phyloP scores from a whole-genome alignment of 805 yeast species.

The Huiozyma naganishii region DNA sequence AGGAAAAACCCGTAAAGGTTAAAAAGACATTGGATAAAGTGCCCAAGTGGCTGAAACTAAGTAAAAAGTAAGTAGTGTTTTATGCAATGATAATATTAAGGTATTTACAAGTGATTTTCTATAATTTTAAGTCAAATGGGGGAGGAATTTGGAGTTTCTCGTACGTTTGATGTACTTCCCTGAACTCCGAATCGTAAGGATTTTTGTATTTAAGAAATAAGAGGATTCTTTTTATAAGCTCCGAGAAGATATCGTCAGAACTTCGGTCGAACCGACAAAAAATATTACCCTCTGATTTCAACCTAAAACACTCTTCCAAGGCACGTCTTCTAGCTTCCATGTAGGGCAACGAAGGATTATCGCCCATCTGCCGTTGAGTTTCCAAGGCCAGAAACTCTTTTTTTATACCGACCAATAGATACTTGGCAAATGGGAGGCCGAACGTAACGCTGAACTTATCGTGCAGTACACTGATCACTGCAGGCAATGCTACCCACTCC shows the following conservation, averaged over 20 bases:
- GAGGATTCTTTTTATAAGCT: conserved; percentile 7
- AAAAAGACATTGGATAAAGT: conserved; percentile 17
- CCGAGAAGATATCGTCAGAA: conserved; percentile 1
- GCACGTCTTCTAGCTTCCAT: conserved; percentile 1
- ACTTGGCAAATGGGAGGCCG: conserved; percentile 3
- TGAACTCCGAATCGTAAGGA: conserved; percentile 9
- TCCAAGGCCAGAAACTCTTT: conserved; percentile 9
- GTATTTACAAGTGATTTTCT: conserved; percentile 4
- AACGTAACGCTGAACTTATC: conserved; percentile 10
- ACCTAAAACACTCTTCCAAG: neutral
- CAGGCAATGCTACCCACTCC: conserved; percentile 19
- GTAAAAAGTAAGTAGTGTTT: conserved; percentile 24
- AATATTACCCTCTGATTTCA: conserved; percentile 1
- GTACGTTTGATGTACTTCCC: conserved; percentile 8
- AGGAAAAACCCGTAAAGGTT: neutral
- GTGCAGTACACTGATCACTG: conserved; percentile 10
- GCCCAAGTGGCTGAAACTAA: conserved; percentile 33
- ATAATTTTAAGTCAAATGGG: neutral
- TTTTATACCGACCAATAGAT: conserved; percentile 15
- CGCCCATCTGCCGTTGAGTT: neutral
- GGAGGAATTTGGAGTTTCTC: conserved; percentile 7
- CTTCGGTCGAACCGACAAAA: neutral
- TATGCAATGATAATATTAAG: neutral
- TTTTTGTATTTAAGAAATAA: conserved; percentile 7
- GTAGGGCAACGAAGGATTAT: neutral